Base-by-base conservation (phyloP, 805 yeast species). In the Kuraishia borneana region DNA sequence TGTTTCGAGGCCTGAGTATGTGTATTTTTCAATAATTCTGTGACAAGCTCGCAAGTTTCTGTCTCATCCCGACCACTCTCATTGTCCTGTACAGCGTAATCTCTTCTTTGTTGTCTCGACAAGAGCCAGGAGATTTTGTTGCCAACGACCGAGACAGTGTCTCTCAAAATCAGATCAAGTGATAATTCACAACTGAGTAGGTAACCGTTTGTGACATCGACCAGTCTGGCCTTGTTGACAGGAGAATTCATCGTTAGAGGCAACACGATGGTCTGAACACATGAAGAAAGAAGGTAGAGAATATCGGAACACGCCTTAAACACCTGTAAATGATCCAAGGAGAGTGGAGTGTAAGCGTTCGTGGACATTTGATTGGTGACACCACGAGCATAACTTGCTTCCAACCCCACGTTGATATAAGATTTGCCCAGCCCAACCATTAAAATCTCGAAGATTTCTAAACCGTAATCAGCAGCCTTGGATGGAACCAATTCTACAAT, bases 341-440 rank as follows among this genome's bases (percentile, higher is more conserved):
- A 59, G 12, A 75, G 23, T 3, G 32, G 20, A n/a, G 35, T 25
- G 9, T 26, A 5, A 40, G 35, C 17, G 39, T 40, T 4, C 40
- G 35, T 29, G 47, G 43, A 16, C 49, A 44, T 52, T 22, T 50
- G 56, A 5, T 42, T 36, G 13, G 47, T 34, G 10, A 55, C 43
- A 6, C 52, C 54, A 28, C 42, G 45, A 28, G 47, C 45, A 36
- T 74, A 81, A 1, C 85, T 65, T 3, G 76, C 73, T 43, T 84
- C 95, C 27, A 88, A 53, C 0, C 84, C 87, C 12, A 75, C 63
- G 26, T 83, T 87, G 30, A 87, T 68, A 47, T 83, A 85, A 3
- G 78, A 66, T 23, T 73, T 73, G 1, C 94, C 92, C 26, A 83
- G 64, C 36, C 80, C 85, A 31, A 72, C 64, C 17, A 84, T 54